Evolutionary conservation across 495 filamentous ascomycete genomes (phyloP), one percentile per base, ranked within the genome.

Genomic region (Aspergillus panamensis): DNA sequence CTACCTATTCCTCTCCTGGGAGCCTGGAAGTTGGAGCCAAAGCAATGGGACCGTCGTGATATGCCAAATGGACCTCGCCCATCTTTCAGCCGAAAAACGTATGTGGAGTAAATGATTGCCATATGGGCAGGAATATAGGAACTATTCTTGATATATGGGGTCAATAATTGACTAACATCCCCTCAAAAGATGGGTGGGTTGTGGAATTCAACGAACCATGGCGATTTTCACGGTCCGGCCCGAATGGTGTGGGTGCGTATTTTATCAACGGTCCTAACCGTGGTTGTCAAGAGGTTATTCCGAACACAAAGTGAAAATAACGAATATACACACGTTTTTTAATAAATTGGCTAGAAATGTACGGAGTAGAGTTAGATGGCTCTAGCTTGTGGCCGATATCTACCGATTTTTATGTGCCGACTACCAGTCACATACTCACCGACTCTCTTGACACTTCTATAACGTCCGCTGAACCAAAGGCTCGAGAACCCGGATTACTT

Each of bases 381-480:
- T 21, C 10, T 8, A 39, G 10, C 10, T 8, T n/a, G 3, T 9
- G 42, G 9, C 17, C n/a, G 42, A 16, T 45, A 45, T 20, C 20
- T 21, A 45, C 42, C n/a, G 32, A 21, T 52, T 35, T 47, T 57
- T 49, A 25, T 40, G 30, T 49, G 6, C 55, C 21, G 35, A 42
- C 16, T 58, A 52, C 56, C 37, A 3, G 13, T 52, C 56, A 53
- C 42, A 59, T 54, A 40, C 51, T 59, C 57, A 59, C 57, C 57
- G 57, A 59, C 51, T 29, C 45, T 50, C 42, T 48, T 7, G 40
- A 13, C 9, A 47, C 31, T n/a, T 39, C 29, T 21, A 42, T 14
- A 35, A 5, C 35, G 14, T 39, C 10, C 14, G 35, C 35, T 45
- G n/a, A 45, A 45, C 17, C 42, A 45, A 45, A 6, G 42, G 14